These are phyloP conservation scores for Erodium moschatum DNA, from an alignment of 441 rosid genomes.

Conservation along the genomic window DNA sequence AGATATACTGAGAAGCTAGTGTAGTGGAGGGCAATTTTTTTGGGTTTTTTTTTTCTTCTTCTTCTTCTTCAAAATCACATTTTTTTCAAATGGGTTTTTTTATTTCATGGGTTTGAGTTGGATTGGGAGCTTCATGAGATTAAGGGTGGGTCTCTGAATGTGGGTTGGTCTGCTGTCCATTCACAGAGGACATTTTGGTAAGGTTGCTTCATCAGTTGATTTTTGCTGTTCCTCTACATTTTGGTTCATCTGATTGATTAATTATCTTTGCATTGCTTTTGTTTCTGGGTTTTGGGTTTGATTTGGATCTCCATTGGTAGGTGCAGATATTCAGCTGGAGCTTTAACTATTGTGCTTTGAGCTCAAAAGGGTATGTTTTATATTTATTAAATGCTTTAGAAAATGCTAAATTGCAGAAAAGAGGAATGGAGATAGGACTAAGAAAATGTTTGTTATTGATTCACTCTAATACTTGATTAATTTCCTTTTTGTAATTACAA, in stretches of 20 bases:
- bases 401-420: not conserved
- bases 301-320: not conserved
- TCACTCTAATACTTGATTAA: not conserved
- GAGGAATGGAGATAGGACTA: not conserved
- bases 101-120: not conserved
- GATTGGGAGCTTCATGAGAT: not conserved
- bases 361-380: not conserved
- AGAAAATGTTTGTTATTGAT: not conserved
- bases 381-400: not conserved
- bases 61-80: not conserved
- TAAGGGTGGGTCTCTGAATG: not conserved
- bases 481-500: not conserved
- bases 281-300: constrained; percentile 8
- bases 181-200: not conserved
- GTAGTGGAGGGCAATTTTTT: constrained; percentile 7
- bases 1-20: constrained; percentile 13
- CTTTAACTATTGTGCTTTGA: not conserved
- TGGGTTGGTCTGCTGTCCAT: not conserved
- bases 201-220: constrained; percentile 5
- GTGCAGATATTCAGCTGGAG: not conserved
- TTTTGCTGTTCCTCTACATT: not conserved
- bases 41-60: not conserved
- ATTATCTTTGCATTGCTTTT: not conserved
- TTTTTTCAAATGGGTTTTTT: not conserved
- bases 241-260: not conserved